Base-by-base conservation (phyloP, 2,329 filamentous ascomycete genomes). In the Tolypocladium tundrense region DNA sequence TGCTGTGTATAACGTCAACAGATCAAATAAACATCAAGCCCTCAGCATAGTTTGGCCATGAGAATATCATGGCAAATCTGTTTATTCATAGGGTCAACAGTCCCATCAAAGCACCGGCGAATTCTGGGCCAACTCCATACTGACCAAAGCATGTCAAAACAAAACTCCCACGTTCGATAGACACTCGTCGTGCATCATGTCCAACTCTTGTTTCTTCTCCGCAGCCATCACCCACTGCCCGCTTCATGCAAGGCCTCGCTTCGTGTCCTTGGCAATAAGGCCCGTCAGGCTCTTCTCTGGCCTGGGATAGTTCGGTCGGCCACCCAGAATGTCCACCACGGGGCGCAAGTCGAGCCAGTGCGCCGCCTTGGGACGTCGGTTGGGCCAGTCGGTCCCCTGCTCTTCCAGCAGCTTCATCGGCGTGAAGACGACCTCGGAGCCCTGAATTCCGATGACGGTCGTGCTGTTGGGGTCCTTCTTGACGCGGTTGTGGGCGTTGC, bases 351-450 rank as follows among this genome's bases (percentile, higher is more conserved):
- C 80, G 66, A 90, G 77, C 94, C 94, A 99, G 77, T 91, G 92
- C 64, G 94, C 90, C 57, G 85, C 75, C 74, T 85, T 90, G 53
- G 94, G 93, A 55, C 94, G 81, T 55, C 94, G 81, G 72, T 95
- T 91, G 63, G 86, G 84, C 94, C 94, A 99, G 76, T 99, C 93
- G 4, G 94, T 97, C 67, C 92, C 89, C 31, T 84, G 83, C 64
- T 84, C 83, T 77, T 97, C 94, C 10, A 97, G 81, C 50, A 84
- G 81, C 66, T 86, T 82, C 83, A 97, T 90, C 0, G 88, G 80
- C 10, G 85, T 88, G 72, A 97, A 96, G n/a, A 92, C 84, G 11
- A 99, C 89, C 67, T 88, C 86, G 1, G 91, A 91, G 27, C 92
- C 92, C 74, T 90, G 87, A 70, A 99, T 93, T 33, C 94, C 94